Evolutionary conservation across 805 yeast species (phyloP), one percentile per base, ranked within the genome.

Genomic region (Kodamaea nitidulidarum): DNA sequence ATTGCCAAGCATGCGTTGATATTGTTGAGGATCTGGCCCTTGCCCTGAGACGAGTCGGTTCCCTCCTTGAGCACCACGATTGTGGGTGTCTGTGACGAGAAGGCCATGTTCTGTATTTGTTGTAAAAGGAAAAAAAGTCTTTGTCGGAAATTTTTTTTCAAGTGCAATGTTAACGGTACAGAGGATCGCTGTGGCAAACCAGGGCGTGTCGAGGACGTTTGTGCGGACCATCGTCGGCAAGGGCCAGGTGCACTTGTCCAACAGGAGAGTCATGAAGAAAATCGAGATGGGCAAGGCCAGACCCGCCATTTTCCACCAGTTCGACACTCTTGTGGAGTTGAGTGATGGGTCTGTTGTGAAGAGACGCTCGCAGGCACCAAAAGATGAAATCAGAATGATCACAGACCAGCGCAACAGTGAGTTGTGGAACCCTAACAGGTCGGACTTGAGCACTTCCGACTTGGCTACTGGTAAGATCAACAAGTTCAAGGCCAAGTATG

Each of bases 31-130:
- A 88, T 85, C 71, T 93, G 98, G 16, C 98, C 98, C 49, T 81
- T 79, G 26, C 99, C 99, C 63, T 93, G 99, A 11, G 96, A 85
- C 22, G 95, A 71, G 58, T 93, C 98, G 4, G 99, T 93, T 38
- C 99, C 99, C 65, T 93, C 99, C 61, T 90, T 91, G 45, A 93
- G 79, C 39, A 93, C 98, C 46, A 93, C 98, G 52, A 91, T 86
- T n/a, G 98, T 91, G 33, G 98, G 98, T 27, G 97, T 84, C 63
- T 90, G 96, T 40, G 84, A 85, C 47, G 91, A 86, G 59, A 87
- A 88, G 56, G 83, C 84, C 96, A 88, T 90, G 40, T 17, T 21
- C n/a, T 15, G n/a, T 7, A 30, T 15, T 2, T 30, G 35, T 16
- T 21, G 27, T 17, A 17, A 17, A 26, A 32, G 32, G 22, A 6